Base-by-base conservation (phyloP, 108 stramenopile species). In the Mayamaea pseudoterrestris region DNA sequence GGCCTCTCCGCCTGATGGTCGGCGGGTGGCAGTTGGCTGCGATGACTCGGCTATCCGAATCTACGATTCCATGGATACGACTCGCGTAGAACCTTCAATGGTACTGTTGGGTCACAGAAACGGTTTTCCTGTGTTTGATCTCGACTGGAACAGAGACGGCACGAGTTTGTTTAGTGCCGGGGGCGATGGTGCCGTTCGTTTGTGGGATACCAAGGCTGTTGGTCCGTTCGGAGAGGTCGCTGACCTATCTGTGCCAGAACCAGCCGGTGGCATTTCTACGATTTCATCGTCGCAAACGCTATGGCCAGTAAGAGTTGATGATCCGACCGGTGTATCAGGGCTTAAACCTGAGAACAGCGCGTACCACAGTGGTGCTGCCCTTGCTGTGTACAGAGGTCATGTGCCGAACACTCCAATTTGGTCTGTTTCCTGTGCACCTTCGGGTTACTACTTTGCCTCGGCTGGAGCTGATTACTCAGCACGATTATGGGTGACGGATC, bases 391-490 rank as follows among this genome's bases (percentile, higher is more conserved):
- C 60, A 64, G 78, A 29, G 90, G 90, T 8, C 90, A 93, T 54
- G 66, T 78, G 12, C 79, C 75, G 14, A 63, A 58, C 9, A 72
- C 77, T 23, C 83, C 85, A 14, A 61, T 92, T 14, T 87, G 85
- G 85, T 80, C 80, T 9, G 83, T 84, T 1, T 51, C 76, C 6
- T 83, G 80, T 45, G 67, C 87, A 23, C 84, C 95, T 2, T 75
- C 61, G 21, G 98, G 98, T n/a, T 93, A 96, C 63, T 93, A 93
- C 57, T 95, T 96, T 71, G 93, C 90, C 18, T 90, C 93, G 7
- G 94, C 86, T 27, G 87, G 84, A 8, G 82, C 68, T 1, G 95
- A 97, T 57, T 78, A 81, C 13, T 93, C 92, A 6, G 93, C 86
- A 3, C 56, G 94, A 21, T 63, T 98, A n/a, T 98, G 93, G 93